A percentile compares a stretch with the other conserved stretches of the same genome.
These are phyloP conservation scores for Globisporangium nagaii DNA, from an alignment of 352 stramenopile genomes.

Conservation along the genomic window DNA sequence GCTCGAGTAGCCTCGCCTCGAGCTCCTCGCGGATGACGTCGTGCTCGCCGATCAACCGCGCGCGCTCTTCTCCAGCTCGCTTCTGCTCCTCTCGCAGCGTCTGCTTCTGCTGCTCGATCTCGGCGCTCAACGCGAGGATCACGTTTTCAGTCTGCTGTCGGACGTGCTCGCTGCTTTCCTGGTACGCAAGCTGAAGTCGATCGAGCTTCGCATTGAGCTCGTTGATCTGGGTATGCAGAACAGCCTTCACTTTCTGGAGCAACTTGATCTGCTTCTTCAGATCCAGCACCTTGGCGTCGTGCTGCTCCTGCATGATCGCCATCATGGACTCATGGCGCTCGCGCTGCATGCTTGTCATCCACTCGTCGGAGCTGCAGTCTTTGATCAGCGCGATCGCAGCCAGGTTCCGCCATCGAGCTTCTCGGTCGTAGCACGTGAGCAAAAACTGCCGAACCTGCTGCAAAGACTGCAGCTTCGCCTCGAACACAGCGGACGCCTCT, in stretches of 20 bases:
- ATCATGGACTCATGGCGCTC: conserved; percentile 49
- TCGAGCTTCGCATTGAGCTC: conserved; percentile 26
- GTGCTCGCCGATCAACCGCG: conserved; percentile 44
- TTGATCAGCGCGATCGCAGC: conserved; percentile 42
- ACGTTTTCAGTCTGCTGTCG: conserved; percentile 38
- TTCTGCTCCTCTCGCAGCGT: conserved; percentile 25
- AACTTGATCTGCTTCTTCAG: conserved; percentile 46
- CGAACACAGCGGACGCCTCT: conserved; percentile 35
- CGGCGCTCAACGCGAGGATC: conserved; percentile 29
- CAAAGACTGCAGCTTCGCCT: conserved; percentile 40
- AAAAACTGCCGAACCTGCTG: conserved; percentile 51
- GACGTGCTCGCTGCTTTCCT: conserved; percentile 42
- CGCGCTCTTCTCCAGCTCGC: conserved; percentile 23
- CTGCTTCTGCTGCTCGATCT: conserved; percentile 27
- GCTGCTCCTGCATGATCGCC: conserved; percentile 37
- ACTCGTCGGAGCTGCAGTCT: conserved; percentile 55
- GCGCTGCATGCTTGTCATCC: conserved; percentile 57
- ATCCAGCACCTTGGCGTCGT: conserved; percentile 30
- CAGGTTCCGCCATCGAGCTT: conserved; percentile 52
- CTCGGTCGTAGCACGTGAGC: conserved; percentile 58
- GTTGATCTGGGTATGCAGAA: conserved; percentile 31
- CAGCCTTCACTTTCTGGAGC: conserved; percentile 28
- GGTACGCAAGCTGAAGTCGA: conserved; percentile 38
- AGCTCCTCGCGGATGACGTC: conserved; percentile 29
- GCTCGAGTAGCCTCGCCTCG: conserved; percentile 23